Evolutionary conservation across 2,329 filamentous ascomycete species (phyloP).

Genomic region (Cercospora berteroae): DNA sequence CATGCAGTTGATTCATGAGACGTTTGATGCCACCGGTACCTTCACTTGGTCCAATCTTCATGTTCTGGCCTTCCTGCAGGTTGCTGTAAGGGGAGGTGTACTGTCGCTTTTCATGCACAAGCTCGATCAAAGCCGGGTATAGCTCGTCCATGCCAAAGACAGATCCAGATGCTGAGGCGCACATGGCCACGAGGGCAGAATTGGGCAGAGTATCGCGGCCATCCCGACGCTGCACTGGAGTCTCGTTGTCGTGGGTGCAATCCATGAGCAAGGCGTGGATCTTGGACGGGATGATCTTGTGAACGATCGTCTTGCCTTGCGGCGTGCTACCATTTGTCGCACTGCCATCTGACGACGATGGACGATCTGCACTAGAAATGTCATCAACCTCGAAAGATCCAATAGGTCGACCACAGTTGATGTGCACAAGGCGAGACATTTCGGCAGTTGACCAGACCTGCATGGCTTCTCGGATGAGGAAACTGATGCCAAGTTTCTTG

Average conservation of each 20-base stretch:
- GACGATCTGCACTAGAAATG: slow-evolving; percentile 61
- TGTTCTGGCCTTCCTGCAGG: slow-evolving; percentile 39
- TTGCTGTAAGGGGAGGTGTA: slow-evolving; percentile 78
- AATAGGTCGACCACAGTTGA: slow-evolving; percentile 88
- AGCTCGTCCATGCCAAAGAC: slow-evolving; percentile 98
- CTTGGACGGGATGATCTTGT: slow-evolving; percentile 79
- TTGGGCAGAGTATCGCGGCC: slow-evolving; percentile 92
- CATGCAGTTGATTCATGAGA: slow-evolving; percentile 90
- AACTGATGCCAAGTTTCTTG: slow-evolving; percentile 84
- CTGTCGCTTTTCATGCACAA: slow-evolving; percentile 81
- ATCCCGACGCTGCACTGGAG: slow-evolving; percentile 90
- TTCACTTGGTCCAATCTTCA: slow-evolving; percentile 67
- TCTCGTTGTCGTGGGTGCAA: slow-evolving; percentile 97
- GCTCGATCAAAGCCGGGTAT: slow-evolving; percentile 87
- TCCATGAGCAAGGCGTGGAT: slow-evolving; percentile 98
- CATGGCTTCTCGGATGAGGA: slow-evolving; percentile 95
- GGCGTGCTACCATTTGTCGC: slow-evolving; percentile 34
- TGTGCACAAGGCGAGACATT: slow-evolving; percentile 87
- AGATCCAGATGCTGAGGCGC: slow-evolving; percentile 87
- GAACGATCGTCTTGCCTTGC: slow-evolving; percentile 63
- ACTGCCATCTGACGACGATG: slow-evolving; percentile 34
- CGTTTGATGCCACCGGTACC: slow-evolving; percentile 92
- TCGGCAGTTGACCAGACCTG: slow-evolving; percentile 95
- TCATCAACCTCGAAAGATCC: slow-evolving; percentile 97
- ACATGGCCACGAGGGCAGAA: slow-evolving; percentile 93